Evolutionary conservation across 805 yeast genomes (phyloP), one percentile per base, ranked within the genome.

Genomic region (Wickerhamomyces alni): DNA sequence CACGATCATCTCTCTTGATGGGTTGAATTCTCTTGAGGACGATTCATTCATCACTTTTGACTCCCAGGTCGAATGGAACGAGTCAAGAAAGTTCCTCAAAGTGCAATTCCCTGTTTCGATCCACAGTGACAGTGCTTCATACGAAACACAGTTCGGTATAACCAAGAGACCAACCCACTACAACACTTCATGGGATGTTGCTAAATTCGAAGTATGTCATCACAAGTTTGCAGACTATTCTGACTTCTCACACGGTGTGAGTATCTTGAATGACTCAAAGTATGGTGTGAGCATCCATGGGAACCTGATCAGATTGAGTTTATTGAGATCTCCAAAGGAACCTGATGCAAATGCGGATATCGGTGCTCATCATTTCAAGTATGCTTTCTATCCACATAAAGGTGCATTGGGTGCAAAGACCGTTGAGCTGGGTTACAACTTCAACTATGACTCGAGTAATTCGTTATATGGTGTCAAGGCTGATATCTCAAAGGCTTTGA

Each of bases 271-370:
- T 59, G 81, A 87, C 62, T 74, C 80, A 56, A 91, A 91, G 61
- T 91, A 87, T 57, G 99, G 99, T 8, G 94, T 87, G 50, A 74
- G 95, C 1, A 81, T 89, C 16, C 96, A 87, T 54, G 99, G 99
- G n/a, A 87, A 87, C 50, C 62, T 80, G 57, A 85, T 91, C 80
- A 78, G 96, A 35, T 67, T 93, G 36, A 86, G 96, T 1, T 66
- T 93, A 45, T 65, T 91, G 54, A 79, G 99, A 56, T 77, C 96
- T 12, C 88, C 99, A 24, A 91, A 93, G 62, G 85, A 87, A 17
- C 99, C 99, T 0, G 99, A 91, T 70, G 89, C 82, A 8, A 72
- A 78, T 56, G 97, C 98, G 8, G 99, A 91, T 59, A 87, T 93
- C 85, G 98, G 96, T 3, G 45, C 53, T 8, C 99, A 91, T 61